Conservation (phyloP, 495 filamentous ascomycete genomes). For the Aspergillus nanangensis region DNA sequence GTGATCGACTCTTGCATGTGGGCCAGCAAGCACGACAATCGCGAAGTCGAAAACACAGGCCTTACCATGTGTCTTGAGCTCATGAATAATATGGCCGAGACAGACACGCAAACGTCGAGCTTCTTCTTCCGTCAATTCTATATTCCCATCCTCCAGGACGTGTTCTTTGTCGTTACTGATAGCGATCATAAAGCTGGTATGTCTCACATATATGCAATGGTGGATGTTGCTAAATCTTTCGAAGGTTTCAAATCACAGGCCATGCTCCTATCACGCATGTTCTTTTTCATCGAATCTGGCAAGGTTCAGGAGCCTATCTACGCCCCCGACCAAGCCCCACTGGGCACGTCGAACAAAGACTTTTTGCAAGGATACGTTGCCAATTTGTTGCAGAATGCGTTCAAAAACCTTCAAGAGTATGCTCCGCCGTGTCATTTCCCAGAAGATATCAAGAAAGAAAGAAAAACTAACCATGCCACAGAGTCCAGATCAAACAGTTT, state of each 20-base stretch:
- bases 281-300: constrained; percentile 79
- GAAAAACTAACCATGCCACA: constrained; percentile 43
- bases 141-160: constrained; percentile 89
- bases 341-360: constrained; percentile 82
- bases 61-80: constrained; percentile 98
- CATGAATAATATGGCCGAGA: constrained; percentile 95
- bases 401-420: constrained; percentile 88
- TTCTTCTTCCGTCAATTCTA: constrained; percentile 98
- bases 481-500: constrained; percentile 82
- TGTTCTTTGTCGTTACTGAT: constrained; percentile 97
- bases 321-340: constrained; percentile 68
- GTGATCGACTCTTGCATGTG: constrained; percentile 99
- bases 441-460: neutral
- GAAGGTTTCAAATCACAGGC: constrained; percentile 92
- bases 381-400: constrained; percentile 81
- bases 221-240: constrained; percentile 4
- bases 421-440: constrained; percentile 23
- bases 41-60: constrained; percentile 95
- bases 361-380: constrained; percentile 85
- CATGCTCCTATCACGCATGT: constrained; percentile 89
- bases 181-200: constrained; percentile 92
- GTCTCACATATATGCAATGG: constrained; percentile 14
- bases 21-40: constrained; percentile 99
- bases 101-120: constrained; percentile 76
- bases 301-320: constrained; percentile 94